These are phyloP conservation scores for Sicyos baderoa DNA, from an alignment of 306 rosid species.

Conservation along the genomic window DNA sequence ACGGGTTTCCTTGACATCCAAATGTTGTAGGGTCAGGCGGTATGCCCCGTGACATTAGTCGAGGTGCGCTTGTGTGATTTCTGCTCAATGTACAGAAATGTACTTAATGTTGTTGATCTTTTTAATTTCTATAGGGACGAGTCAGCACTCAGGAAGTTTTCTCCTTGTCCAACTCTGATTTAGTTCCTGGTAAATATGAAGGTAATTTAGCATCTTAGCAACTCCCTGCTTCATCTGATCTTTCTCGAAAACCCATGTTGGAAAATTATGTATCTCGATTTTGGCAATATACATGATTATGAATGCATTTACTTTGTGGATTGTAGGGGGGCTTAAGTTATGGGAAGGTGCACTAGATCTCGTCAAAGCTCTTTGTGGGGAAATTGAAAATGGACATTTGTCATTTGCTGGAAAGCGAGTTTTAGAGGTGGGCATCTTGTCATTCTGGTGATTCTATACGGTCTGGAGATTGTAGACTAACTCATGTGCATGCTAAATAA, in stretches of 20 bases:
- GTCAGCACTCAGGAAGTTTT: conserved; percentile 76
- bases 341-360: conserved; percentile 93
- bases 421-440: conserved; percentile 61
- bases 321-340: conserved; percentile 71
- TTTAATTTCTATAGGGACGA: conserved; percentile 43
- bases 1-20: too few relatives aligned
- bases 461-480: neutral
- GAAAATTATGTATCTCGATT: neutral
- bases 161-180: conserved; percentile 78
- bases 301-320: conserved; percentile 21
- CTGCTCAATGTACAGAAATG: neutral
- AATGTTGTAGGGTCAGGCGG: too few relatives aligned
- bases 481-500: neutral
- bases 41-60: too few relatives aligned
- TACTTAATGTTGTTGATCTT: conserved; percentile 7
- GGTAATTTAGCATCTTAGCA: conserved; percentile 27
- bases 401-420: conserved; percentile 55
- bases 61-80: too few relatives aligned
- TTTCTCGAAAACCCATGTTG: neutral
- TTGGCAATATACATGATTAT: neutral
- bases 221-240: conserved; percentile 12
- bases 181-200: conserved; percentile 92
- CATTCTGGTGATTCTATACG: conserved; percentile 28
- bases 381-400: conserved; percentile 39
- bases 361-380: conserved; percentile 56